Percentiles rank a stretch among this genome's conserved stretches.
phyloP scores from a whole-genome alignment of 192 early-diverging fungal species.

The Ambispora gerdemannii region DNA sequence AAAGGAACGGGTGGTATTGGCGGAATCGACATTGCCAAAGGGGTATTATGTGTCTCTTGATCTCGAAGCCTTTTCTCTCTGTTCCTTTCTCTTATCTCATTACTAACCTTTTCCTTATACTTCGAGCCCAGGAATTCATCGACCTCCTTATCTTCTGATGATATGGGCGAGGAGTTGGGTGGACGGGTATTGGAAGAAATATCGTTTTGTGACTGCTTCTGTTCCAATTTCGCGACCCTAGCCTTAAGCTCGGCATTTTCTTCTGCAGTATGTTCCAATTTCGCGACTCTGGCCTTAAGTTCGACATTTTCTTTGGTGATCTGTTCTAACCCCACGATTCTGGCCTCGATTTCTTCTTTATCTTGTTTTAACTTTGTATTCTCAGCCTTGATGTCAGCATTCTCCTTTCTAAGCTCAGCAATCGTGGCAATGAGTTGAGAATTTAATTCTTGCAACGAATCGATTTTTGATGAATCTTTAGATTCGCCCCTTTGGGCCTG shows the following conservation, averaged over 20 bases:
- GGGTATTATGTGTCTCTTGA: neutral
- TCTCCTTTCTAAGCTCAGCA: slow-evolving; percentile 17
- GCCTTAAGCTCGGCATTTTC: slow-evolving; percentile 15
- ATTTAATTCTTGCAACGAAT: too few species aligned
- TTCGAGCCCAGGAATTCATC: slow-evolving; percentile 3
- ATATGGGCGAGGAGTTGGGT: slow-evolving; percentile 1
- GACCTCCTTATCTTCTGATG: neutral
- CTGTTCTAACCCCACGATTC: neutral
- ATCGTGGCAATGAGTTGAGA: too few species aligned
- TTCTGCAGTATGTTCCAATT: neutral
- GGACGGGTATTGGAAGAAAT: slow-evolving; percentile 19
- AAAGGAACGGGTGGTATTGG: too few species aligned
- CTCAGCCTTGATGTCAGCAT: slow-evolving; percentile 3
- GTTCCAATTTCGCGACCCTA: slow-evolving; percentile 16
- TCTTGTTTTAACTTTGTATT: slow-evolving; percentile 11
- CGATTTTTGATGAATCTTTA: too few species aligned
- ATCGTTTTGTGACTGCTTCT: slow-evolving; percentile 12
- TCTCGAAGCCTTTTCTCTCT: neutral
- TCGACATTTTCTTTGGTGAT: slow-evolving; percentile 13
- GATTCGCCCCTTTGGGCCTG: neutral
- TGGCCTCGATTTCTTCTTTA: neutral
- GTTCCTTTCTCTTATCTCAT: neutral
- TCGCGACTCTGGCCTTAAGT: neutral
- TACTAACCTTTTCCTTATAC: neutral
- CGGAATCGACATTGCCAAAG: neutral